Evolutionary conservation across 352 stramenopile species (phyloP).

Genomic region (Pythium guiyangense): DNA sequence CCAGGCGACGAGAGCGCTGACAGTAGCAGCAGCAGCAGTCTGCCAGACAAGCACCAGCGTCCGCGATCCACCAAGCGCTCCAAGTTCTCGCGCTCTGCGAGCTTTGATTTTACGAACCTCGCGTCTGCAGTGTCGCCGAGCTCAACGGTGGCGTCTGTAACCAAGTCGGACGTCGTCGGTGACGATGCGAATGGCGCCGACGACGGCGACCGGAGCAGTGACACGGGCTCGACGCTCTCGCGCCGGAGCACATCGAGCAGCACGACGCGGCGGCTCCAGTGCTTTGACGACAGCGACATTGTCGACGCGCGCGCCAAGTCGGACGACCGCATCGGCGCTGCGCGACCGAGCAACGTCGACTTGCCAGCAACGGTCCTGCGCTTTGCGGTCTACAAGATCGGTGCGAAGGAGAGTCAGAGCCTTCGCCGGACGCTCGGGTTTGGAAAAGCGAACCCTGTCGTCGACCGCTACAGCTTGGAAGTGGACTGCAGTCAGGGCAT

Average conservation of each 20-base stretch:
- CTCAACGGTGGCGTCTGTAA: conserved; percentile 11
- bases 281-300: conserved; percentile 82
- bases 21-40: neutral
- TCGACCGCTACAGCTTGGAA: conserved; percentile 78
- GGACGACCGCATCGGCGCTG: conserved; percentile 20
- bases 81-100: conserved; percentile 66
- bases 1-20: neutral
- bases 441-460: conserved; percentile 57
- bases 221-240: conserved; percentile 2
- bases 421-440: conserved; percentile 62
- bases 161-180: neutral
- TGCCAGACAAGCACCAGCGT: conserved; percentile 1
- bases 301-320: conserved; percentile 41
- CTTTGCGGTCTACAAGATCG: conserved; percentile 74
- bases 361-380: conserved; percentile 58
- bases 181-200: conserved; percentile 7
- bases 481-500: conserved; percentile 70
- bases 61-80: conserved; percentile 26
- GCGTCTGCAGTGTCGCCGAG: conserved; percentile 12
- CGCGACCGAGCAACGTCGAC: conserved; percentile 28
- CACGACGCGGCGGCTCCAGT: conserved; percentile 28
- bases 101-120: conserved; percentile 68
- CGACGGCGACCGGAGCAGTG: conserved; percentile 10
- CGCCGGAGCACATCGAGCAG: neutral
- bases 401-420: conserved; percentile 47